Base-by-base conservation (phyloP, 306 rosid genomes). In the Malus sieversii region DNA sequence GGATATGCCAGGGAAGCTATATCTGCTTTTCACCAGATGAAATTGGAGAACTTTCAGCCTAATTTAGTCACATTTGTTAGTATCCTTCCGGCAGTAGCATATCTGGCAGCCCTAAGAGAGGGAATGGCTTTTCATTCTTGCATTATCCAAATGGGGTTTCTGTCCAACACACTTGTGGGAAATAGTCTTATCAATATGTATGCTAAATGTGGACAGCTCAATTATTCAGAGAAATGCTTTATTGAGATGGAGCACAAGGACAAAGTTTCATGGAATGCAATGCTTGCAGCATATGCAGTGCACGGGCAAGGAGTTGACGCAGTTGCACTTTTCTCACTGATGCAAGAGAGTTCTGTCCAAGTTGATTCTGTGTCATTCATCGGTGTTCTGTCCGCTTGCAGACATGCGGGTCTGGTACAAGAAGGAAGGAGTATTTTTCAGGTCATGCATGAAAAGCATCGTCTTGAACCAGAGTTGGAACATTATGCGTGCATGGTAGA, bases 401-500 rank as follows among this genome's bases (percentile, higher is more conserved):
- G 95, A 77, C 97, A 91, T 73, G 82, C 87, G 19, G 95, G 95
- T 73, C 84, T 89, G 52, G 57, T 87, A 80, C 75, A 85, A 67
- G 88, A 82, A 83, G 94, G 90, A 68, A 78, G 76, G 73, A 27
- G 53, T 29, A 74, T 87, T 79, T 91, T 91, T 63, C 81, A 57
- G 46, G 78, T 83, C 59, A 91, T 91, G 91, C 11, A 53, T 40
- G 86, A 83, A 80, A 81, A 83, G 27, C 84, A 86, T 78, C 74
- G 72, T 62, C 40, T 82, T 75, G 86, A 86, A 77, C 91, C 92
- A 30, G 82, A 75, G 61, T 77, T 87, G 88, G 87, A 85, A 79
- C 97, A 89, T 76, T 89, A 86, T 52, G 97, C 94, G 13, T 91
- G 94, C 85, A 80, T 91, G 92, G 84, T 87, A 35, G 92, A 89